Conservation (phyloP, 768 basidiomycete genomes). For the Leucosporidium scottii region DNA sequence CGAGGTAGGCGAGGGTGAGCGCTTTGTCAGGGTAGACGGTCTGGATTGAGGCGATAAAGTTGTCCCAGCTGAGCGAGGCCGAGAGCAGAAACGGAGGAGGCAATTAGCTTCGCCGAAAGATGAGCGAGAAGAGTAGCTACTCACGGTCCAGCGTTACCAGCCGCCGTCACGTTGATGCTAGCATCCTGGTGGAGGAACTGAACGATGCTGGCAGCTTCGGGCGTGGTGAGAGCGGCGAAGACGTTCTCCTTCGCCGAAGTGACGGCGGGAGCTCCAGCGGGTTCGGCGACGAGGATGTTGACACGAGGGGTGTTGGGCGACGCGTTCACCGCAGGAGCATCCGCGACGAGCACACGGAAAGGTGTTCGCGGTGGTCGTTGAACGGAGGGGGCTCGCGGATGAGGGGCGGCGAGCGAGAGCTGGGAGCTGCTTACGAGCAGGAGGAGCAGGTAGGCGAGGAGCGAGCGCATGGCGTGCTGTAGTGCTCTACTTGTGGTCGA, state of each 20-base stretch:
- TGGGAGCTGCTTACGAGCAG: no score
- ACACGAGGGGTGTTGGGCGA: no score
- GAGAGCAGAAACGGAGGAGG: no score
- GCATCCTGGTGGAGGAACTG: constrained; percentile 29
- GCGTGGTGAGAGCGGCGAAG: constrained; percentile 12
- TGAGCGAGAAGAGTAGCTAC: background rate
- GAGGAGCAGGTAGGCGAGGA: no score
- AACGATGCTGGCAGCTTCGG: constrained; percentile 31
- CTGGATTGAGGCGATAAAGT: constrained; percentile 26
- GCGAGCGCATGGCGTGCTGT: no score
- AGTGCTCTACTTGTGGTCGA: no score
- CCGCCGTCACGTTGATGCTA: constrained; percentile 32
- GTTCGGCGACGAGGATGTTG: no score
- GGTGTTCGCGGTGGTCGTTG: no score
- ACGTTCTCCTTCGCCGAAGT: constrained; percentile 13
- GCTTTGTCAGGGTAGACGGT: constrained; percentile 32
- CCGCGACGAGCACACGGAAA: no score
- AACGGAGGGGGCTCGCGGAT: no score
- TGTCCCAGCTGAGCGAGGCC: constrained; percentile 20
- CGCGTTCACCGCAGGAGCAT: no score
- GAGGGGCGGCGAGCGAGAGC: no score
- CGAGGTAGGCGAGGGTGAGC: constrained; percentile 21
- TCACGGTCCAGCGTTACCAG: constrained; percentile 16
- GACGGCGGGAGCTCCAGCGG: background rate
- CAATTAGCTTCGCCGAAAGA: background rate